Percentiles rank a stretch among this genome's conserved stretches.
Evolutionary conservation across 768 basidiomycete species (phyloP).

Genomic region (Pisolithus tinctorius): DNA sequence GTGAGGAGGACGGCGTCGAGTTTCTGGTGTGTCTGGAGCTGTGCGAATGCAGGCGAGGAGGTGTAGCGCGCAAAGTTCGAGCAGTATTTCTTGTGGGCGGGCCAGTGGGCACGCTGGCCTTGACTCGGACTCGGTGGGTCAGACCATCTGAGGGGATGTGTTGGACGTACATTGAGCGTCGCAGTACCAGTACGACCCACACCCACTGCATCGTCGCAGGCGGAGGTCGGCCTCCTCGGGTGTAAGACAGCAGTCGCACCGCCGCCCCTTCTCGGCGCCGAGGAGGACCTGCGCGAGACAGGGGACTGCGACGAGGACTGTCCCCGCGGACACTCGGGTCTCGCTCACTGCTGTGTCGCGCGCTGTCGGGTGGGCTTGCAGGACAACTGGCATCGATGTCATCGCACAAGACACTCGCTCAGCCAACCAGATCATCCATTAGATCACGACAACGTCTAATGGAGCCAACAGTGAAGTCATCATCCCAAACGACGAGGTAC

Average conservation of each 20-base stretch:
- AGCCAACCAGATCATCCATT: no score
- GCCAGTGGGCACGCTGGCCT: constrained; percentile 74
- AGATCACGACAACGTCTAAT: no score
- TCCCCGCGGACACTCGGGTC: constrained; percentile 35
- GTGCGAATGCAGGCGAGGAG: constrained; percentile 40
- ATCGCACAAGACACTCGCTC: no score
- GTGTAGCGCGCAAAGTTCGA: constrained; percentile 43
- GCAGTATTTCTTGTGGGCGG: constrained; percentile 63
- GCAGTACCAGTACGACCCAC: constrained; percentile 72
- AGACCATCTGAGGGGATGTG: constrained; percentile 4
- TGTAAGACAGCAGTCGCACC: constrained; percentile 62
- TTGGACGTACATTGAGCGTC: constrained; percentile 46
- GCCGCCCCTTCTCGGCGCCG: constrained; percentile 47
- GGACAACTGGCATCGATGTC: not conserved
- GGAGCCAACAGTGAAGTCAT: no score
- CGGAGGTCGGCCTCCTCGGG: constrained; percentile 18
- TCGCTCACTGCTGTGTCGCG: constrained; percentile 46
- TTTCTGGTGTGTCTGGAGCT: constrained; percentile 45
- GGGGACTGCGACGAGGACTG: constrained; percentile 37
- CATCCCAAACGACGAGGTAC: no score
- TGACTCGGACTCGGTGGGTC: constrained; percentile 3
- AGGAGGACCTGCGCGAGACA: constrained; percentile 46
- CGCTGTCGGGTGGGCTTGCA: constrained; percentile 42
- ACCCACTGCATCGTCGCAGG: constrained; percentile 58
- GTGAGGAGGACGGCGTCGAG: constrained; percentile 61